Percentiles rank a stretch among this genome's conserved stretches.
Conservation (phyloP, 129 eudicot genomes). For the Chrysanthemum makinoi region DNA sequence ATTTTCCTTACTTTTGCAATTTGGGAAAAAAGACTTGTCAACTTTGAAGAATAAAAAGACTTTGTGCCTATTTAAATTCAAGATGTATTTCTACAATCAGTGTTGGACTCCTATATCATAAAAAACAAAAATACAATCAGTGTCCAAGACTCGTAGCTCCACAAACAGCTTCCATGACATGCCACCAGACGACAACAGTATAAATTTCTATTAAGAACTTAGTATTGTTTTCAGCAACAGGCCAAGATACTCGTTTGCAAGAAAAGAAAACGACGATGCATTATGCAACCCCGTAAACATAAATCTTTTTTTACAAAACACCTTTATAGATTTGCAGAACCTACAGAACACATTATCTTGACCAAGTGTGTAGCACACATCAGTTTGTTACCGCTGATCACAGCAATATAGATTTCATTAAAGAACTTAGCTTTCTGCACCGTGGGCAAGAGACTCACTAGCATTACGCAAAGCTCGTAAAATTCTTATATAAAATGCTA, state of each 20-base stretch:
- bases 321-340: neutral
- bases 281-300: neutral
- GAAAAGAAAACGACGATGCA: neutral
- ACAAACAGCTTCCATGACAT: no score
- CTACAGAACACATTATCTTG: no score
- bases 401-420: neutral
- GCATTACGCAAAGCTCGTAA: no score
- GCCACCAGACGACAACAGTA: no score
- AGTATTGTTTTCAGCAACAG: neutral
- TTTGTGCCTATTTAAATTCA: conserved; percentile 10
- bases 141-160: neutral
- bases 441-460: no score
- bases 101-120: neutral
- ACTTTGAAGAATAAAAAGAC: neutral
- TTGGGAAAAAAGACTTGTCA: neutral
- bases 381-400: neutral
- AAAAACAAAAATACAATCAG: no score
- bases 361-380: no score
- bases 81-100: neutral
- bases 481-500: no score
- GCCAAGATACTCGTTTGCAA: neutral
- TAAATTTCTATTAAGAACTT: neutral
- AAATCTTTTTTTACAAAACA: neutral
- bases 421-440: neutral
- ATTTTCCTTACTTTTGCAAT: neutral